Evolutionary conservation across 768 basidiomycete genomes (phyloP), one percentile per base, ranked within the genome.

Genomic region (Ramaria sp.): DNA sequence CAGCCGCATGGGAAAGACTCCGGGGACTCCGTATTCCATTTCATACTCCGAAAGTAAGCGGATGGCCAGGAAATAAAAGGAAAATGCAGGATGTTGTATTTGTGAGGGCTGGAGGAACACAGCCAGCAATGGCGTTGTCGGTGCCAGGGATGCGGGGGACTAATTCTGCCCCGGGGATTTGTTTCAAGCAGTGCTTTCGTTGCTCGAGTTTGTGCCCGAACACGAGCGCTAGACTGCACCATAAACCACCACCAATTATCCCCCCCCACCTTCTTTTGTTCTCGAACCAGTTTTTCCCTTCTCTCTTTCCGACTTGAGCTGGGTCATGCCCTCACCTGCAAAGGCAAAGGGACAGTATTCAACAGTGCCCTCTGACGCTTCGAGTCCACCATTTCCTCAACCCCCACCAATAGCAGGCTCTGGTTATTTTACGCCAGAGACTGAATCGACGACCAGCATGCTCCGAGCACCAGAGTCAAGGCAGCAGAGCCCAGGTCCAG

Each of bases 401-500:
- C 53, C 28, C n/a, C 27, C 53, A 55, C 25, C 32, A 10, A 32
- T 34, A 20, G 38, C 52, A 53, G 37, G 36, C 38, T 44, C 43
- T 13, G 53, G 53, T 34, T 55, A 55, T 28, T 30, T 27, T 15
- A 52, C 51, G 24, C 53, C 43, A 34, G 53, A 55, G 25, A 34
- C 53, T 20, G 53, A 55, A 24, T 55, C 53, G 7, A 15, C 45
- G 20, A 47, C 30, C 43, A 55, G 42, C 25, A 44, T 55, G 44
- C 53, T 36, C 16, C 42, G 34, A 18, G 34, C 28, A 32, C 42
- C 53, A 20, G 43, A 55, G 39, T 55, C 53, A n/a, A 30, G 53
- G 18, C 53, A 55, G 22, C 53, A 55, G 32, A 45, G 43, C n/a
- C 53, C 53, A 27, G 53, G 9, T n/a, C 45, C 39, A 30, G 45